Evolutionary conservation across 75 land plant species (phyloP).

Genomic region (Gnetum montanum): DNA sequence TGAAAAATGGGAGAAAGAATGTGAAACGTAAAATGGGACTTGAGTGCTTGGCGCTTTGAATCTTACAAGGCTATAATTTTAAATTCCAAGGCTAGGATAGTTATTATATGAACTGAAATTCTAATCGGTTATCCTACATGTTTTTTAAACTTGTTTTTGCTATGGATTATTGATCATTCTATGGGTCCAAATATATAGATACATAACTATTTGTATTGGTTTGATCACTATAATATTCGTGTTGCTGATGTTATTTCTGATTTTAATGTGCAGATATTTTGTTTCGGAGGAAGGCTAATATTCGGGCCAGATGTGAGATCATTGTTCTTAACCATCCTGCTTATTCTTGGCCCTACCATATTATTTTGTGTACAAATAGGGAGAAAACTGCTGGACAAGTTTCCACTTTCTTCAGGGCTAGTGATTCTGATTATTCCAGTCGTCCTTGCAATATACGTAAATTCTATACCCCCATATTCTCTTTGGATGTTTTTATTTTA

Average conservation of each 20-base stretch:
- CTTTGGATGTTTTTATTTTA: not conserved
- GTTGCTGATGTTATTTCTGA: not conserved
- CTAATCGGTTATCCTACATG: too few relatives aligned
- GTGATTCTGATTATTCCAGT: slow-evolving; percentile 36
- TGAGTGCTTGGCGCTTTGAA: not conserved
- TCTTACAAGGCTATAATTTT: not conserved
- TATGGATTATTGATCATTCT: not conserved
- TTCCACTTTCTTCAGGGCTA: slow-evolving; percentile 17
- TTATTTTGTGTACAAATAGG: slow-evolving; percentile 62
- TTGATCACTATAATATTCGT: not conserved
- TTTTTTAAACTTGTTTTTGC: too few relatives aligned
- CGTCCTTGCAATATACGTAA: slow-evolving; percentile 34
- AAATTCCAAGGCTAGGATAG: too few relatives aligned
- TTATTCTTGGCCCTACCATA: slow-evolving; percentile 43
- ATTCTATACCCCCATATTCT: slow-evolving; percentile 7
- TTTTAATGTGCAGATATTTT: slow-evolving; percentile 46
- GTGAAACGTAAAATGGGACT: too few relatives aligned
- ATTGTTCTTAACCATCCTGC: slow-evolving; percentile 44
- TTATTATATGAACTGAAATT: too few relatives aligned
- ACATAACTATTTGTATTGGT: not conserved
- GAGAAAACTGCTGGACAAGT: slow-evolving; percentile 39
- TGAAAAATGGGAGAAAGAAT: too few relatives aligned
- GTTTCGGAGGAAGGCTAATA: slow-evolving; percentile 50
- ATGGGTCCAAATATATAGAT: not conserved
- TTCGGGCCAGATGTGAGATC: slow-evolving; percentile 81